Percentiles rank a stretch among this genome's conserved stretches.
These are phyloP conservation scores for Pseudogymnoascus pannorum DNA, from an alignment of 2,329 filamentous ascomycete genomes.

Conservation along the genomic window DNA sequence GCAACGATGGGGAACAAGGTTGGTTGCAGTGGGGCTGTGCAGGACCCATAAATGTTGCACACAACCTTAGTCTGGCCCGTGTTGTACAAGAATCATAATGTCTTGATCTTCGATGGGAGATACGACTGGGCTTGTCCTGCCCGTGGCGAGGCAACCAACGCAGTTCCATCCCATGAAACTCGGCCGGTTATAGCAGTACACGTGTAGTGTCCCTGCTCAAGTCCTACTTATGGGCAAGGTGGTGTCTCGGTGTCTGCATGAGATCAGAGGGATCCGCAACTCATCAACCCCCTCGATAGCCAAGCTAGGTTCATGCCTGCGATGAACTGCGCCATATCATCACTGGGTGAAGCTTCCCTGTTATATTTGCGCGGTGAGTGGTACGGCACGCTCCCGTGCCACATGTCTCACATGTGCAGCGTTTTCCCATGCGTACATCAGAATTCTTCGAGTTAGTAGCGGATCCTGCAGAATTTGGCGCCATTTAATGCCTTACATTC, in stretches of 20 bases:
- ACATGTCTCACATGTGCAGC: neutral
- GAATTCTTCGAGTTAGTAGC: too few relatives aligned
- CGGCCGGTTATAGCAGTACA: neutral
- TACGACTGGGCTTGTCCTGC: too few relatives aligned
- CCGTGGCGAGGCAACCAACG: neutral
- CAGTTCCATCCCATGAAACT: too few relatives aligned
- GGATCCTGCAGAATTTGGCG: neutral
- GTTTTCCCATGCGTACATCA: neutral
- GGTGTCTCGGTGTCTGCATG: too few relatives aligned
- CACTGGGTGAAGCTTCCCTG: neutral
- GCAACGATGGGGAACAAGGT: neutral
- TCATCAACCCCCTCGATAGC: neutral
- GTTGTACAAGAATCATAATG: too few relatives aligned
- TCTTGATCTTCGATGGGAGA: too few relatives aligned
- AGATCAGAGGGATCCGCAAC: neutral
- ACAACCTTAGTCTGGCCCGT: neutral
- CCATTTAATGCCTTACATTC: neutral
- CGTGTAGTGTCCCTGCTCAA: neutral
- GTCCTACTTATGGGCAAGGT: neutral
- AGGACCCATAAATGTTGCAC: neutral
- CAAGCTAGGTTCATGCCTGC: neutral
- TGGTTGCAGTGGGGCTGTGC: neutral
- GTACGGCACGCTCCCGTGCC: neutral
- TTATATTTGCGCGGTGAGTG: neutral
- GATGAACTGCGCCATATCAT: neutral